phyloP scores from a whole-genome alignment of 2,329 filamentous ascomycete species.

The Aspergillus fijiensis region DNA sequence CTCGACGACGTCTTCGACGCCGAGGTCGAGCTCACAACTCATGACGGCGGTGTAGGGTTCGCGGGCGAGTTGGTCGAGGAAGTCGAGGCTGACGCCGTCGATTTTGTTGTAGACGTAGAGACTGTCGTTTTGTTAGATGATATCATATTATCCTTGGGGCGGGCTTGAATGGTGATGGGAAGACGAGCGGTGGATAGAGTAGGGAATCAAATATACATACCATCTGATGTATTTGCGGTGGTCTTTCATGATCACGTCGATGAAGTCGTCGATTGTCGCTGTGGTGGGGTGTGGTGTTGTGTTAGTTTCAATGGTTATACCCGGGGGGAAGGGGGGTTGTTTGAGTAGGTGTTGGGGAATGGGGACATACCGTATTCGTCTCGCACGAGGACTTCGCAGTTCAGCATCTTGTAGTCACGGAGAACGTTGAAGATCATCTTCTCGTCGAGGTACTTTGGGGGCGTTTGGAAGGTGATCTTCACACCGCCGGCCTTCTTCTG shows the following conservation, averaged over 20 bases:
- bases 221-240: slow-evolving; percentile 95
- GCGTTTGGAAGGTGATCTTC: slow-evolving; percentile 93
- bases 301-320: slow-evolving; percentile 2
- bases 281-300: background rate
- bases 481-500: slow-evolving; percentile 93
- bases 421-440: slow-evolving; percentile 98
- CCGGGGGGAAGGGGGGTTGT: too few relatives aligned
- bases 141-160: too few relatives aligned
- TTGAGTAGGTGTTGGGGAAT: background rate
- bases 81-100: slow-evolving; percentile 89
- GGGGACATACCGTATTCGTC: slow-evolving; percentile 70
- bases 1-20: slow-evolving; percentile 89
- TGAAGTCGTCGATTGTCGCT: slow-evolving; percentile 96
- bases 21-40: slow-evolving; percentile 93
- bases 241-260: slow-evolving; percentile 99
- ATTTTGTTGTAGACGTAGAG: slow-evolving; percentile 99
- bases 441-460: slow-evolving; percentile 89
- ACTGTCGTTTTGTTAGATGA: slow-evolving; percentile 37
- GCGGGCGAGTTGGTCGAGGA: slow-evolving; percentile 84
- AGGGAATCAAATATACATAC: slow-evolving; percentile 26
- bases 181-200: background rate
- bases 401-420: slow-evolving; percentile 97
- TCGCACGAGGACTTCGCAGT: slow-evolving; percentile 91
- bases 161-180: background rate
- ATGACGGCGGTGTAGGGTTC: slow-evolving; percentile 95